phyloP scores from a whole-genome alignment of 2,329 filamentous ascomycete genomes.

The Ophiostoma angusticollis region DNA sequence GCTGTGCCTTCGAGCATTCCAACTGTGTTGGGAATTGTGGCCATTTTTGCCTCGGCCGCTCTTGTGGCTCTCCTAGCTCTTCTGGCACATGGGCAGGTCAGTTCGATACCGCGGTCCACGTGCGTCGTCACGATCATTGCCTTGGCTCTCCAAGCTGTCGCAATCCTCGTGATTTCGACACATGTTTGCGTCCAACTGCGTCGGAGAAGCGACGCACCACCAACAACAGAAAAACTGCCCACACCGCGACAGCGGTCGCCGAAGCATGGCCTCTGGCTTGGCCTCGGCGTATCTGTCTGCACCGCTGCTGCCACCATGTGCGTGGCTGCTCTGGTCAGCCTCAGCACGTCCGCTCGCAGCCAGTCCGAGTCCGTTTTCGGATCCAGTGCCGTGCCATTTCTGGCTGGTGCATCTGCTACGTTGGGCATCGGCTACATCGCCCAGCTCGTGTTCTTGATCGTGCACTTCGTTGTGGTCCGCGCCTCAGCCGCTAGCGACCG shows the following conservation, averaged over 20 bases:
- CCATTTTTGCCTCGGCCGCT: constrained; percentile 27
- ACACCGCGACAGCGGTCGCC: neutral
- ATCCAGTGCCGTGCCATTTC: constrained; percentile 22
- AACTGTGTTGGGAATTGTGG: constrained; percentile 24
- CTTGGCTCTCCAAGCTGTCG: constrained; percentile 24
- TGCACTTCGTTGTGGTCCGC: constrained; percentile 29
- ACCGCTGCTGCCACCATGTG: constrained; percentile 33
- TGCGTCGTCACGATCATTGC: constrained; percentile 26
- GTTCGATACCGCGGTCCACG: constrained; percentile 18
- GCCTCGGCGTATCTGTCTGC: constrained; percentile 27
- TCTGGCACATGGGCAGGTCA: constrained; percentile 23
- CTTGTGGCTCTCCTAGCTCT: constrained; percentile 28
- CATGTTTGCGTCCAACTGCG: constrained; percentile 22
- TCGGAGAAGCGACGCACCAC: constrained; percentile 10
- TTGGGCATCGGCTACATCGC: constrained; percentile 32
- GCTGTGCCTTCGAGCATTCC: constrained; percentile 22
- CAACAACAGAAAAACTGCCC: constrained; percentile 8
- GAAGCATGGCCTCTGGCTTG: constrained; percentile 24
- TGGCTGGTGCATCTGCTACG: constrained; percentile 32
- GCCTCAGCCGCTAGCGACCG: constrained; percentile 18
- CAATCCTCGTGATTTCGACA: constrained; percentile 23
- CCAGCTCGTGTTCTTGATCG: constrained; percentile 36
- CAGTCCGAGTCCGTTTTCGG: constrained; percentile 22
- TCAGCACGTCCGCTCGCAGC: constrained; percentile 22
- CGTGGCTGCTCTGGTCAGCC: constrained; percentile 29